Evolutionary conservation across 75 land plant genomes (phyloP).

Genomic region (Cunninghamia lanceolata): DNA sequence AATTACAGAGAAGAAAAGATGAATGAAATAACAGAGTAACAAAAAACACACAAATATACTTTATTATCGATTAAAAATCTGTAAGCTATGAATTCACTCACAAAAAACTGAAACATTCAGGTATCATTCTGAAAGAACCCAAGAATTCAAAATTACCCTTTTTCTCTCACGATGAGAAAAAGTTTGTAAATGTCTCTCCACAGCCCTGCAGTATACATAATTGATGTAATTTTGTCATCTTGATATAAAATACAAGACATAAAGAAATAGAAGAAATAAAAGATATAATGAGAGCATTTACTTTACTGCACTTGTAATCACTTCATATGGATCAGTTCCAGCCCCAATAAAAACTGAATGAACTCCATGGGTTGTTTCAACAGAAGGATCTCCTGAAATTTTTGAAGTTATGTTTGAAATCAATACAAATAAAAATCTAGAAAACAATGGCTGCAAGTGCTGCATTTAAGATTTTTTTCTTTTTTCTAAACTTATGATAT

Average conservation of each 20-base stretch:
- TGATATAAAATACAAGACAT: background rate
- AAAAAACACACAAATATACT: background rate
- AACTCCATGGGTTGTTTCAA: constrained; percentile 42
- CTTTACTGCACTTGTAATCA: constrained; percentile 78
- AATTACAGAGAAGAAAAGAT: background rate
- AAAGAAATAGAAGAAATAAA: background rate
- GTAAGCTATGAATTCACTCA: background rate
- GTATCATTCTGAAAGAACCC: background rate
- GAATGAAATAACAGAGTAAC: constrained; percentile 3
- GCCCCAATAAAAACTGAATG: constrained; percentile 68
- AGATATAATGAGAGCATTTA: constrained; percentile 19
- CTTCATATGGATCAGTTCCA: constrained; percentile 82
- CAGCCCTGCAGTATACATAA: constrained; percentile 37
- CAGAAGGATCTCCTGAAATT: constrained; percentile 69
- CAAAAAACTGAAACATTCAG: background rate
- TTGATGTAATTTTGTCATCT: background rate
- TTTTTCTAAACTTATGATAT: background rate
- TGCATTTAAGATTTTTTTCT: background rate
- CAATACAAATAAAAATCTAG: background rate
- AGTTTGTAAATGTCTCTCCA: constrained; percentile 69
- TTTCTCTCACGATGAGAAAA: constrained; percentile 80
- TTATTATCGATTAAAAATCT: background rate
- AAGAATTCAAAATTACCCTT: constrained; percentile 44
- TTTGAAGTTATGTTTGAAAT: background rate
- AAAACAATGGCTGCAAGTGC: background rate